A percentile compares a stretch with the other conserved stretches of the same genome.
Evolutionary conservation across 2,329 filamentous ascomycete species (phyloP).

Genomic region (Pseudogymnoascus sp.): DNA sequence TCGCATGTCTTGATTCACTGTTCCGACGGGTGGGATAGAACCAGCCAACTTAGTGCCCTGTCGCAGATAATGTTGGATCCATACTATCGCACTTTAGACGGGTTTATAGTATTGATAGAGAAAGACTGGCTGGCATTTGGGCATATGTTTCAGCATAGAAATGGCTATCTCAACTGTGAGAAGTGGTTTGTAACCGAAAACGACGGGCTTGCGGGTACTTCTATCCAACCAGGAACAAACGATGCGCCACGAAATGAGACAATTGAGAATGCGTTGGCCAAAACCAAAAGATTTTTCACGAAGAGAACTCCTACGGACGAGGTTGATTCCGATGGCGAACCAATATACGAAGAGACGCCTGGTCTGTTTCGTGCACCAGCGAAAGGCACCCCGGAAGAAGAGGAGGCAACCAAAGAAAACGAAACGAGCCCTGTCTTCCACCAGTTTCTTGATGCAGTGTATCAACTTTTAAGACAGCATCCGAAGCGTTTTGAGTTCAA

Average conservation of each 20-base stretch:
- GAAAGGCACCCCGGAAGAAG: slow-evolving; percentile 39
- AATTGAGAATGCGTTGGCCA: slow-evolving; percentile 76
- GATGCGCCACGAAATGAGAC: slow-evolving; percentile 55
- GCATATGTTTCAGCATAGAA: slow-evolving; percentile 93
- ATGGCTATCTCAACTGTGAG: slow-evolving; percentile 78
- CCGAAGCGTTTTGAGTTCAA: slow-evolving; percentile 93
- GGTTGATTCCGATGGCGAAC: slow-evolving; percentile 45
- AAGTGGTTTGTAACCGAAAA: slow-evolving; percentile 91
- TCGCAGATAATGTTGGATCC: slow-evolving; percentile 92
- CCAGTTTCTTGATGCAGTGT: slow-evolving; percentile 91
- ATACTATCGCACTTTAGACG: slow-evolving; percentile 87
- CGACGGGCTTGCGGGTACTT: slow-evolving; percentile 61
- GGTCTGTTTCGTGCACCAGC: slow-evolving; percentile 32
- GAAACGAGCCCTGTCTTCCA: slow-evolving; percentile 96
- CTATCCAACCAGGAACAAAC: slow-evolving; percentile 53
- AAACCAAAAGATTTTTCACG: slow-evolving; percentile 84
- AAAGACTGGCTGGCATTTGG: slow-evolving; percentile 98
- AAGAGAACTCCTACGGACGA: slow-evolving; percentile 63
- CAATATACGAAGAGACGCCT: slow-evolving; percentile 22
- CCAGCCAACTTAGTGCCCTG: slow-evolving; percentile 84
- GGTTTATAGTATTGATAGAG: slow-evolving; percentile 88
- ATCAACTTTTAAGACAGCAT: slow-evolving; percentile 79
- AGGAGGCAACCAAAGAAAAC: slow-evolving; percentile 70
- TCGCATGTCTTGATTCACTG: slow-evolving; percentile 96
- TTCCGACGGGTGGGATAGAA: slow-evolving; percentile 97